Evolutionary conservation across 148 eudicot species (phyloP), one percentile per base, ranked within the genome.

Genomic region (Beta vulgaris): DNA sequence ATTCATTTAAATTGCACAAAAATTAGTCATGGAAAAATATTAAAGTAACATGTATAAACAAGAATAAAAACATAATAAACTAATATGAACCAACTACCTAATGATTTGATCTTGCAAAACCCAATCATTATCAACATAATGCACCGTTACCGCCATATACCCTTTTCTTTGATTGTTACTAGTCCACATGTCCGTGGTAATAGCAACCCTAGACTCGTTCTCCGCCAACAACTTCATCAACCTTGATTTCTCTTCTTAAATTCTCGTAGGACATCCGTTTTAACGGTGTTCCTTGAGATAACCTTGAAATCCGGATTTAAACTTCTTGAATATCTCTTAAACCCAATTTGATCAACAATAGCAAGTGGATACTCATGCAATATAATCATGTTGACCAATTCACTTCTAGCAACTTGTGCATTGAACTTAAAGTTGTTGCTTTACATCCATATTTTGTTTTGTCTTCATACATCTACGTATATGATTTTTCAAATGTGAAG

Each of bases 251-350:
- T 65, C 69, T 4, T 65, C 44, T 63, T 35, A 11, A 12, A 35
- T 19, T n/a, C 28, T 15, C 11, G 19, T 5, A 65, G 2, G 48
- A 65, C n/a, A 39, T 65, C 18, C 0, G 69, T 2, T n/a, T 21
- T 65, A 6, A 65, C 2, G 10, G 48, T 65, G 25, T 65, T 65
- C 5, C 69, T 65, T 65, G 48, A 65, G n/a, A n/a, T n/a, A n/a
- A n/a, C n/a, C n/a, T n/a, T n/a, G n/a, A n/a, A n/a, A n/a, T n/a
- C n/a, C n/a, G n/a, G n/a, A n/a, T n/a, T n/a, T n/a, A n/a, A n/a
- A n/a, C n/a, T n/a, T n/a, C n/a, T n/a, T n/a, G n/a, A n/a, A n/a
- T n/a, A n/a, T n/a, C n/a, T n/a, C n/a, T n/a, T n/a, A n/a, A n/a
- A n/a, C n/a, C n/a, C n/a, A 0, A 65, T 34, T 1, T 36, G 46